Conservation (phyloP, 2,329 filamentous ascomycete genomes). For the Aspergillus fructus region DNA sequence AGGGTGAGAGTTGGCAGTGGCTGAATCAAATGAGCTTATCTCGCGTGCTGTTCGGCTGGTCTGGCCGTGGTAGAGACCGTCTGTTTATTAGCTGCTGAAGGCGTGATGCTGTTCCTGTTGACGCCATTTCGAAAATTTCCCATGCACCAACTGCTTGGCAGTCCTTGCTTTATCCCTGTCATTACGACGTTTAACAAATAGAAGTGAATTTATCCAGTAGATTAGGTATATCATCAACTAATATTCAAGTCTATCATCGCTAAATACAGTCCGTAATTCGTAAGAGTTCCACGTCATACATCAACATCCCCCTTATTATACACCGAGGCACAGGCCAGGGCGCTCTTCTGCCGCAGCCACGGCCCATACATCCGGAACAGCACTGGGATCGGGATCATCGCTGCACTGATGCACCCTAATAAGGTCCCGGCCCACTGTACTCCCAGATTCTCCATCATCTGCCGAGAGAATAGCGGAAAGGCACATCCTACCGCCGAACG, state of each 20-base stretch:
- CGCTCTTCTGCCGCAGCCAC: constrained; percentile 28
- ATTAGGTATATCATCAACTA: too few species aligned
- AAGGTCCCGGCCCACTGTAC: constrained; percentile 42
- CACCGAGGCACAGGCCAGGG: constrained; percentile 22
- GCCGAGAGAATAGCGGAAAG: constrained; percentile 40
- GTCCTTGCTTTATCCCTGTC: too few species aligned
- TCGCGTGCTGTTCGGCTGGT: not conserved
- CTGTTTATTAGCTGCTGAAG: not conserved
- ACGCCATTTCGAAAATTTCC: too few species aligned
- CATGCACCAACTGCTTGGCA: too few species aligned
- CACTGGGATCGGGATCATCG: constrained; percentile 41
- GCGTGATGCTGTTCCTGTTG: not conserved
- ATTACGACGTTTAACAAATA: too few species aligned
- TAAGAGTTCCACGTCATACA: too few species aligned
- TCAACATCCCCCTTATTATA: constrained; percentile 4
- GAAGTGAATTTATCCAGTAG: too few species aligned
- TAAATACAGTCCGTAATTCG: too few species aligned
- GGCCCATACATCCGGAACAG: constrained; percentile 33
- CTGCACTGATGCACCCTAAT: constrained; percentile 35
- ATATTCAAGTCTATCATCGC: too few species aligned
- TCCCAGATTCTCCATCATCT: constrained; percentile 40
- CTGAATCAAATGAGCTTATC: constrained; percentile 1
- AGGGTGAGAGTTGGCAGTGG: not conserved
- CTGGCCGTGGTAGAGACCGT: not conserved
- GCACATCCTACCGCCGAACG: constrained; percentile 37